phyloP scores from a whole-genome alignment of 129 eudicot genomes.

The Pseudognaphalium luteoalbum region DNA sequence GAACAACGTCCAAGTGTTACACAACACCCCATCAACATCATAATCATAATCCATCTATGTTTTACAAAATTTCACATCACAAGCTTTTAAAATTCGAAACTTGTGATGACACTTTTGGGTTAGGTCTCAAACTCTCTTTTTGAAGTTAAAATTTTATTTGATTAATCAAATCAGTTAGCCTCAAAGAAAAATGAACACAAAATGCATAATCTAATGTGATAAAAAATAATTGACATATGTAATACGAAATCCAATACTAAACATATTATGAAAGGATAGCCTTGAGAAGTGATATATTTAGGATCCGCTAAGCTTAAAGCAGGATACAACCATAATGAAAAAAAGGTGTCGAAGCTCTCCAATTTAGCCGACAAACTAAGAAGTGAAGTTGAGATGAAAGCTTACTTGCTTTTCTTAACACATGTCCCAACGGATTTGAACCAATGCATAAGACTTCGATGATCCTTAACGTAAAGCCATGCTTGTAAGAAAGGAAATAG shows the following conservation, averaged over 20 bases:
- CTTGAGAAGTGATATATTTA: background rate
- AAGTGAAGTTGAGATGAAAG: constrained; percentile 8
- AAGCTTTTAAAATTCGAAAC: background rate
- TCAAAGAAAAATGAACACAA: background rate
- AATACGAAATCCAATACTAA: background rate
- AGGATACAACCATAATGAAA: background rate
- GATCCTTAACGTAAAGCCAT: constrained; percentile 98
- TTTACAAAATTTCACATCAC: background rate
- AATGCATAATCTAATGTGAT: background rate
- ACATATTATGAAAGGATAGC: background rate
- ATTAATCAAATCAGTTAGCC: background rate
- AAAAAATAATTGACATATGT: background rate
- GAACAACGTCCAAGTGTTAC: background rate
- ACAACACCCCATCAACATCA: background rate
- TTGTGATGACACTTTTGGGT: background rate
- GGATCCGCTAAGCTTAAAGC: background rate
- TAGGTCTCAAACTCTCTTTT: background rate
- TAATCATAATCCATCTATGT: background rate
- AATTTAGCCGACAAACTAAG: background rate
- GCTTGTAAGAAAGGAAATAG: constrained; percentile 93
- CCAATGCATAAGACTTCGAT: constrained; percentile 78
- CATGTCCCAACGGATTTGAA: constrained; percentile 69
- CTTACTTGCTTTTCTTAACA: constrained; percentile 43
- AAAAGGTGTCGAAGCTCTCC: background rate
- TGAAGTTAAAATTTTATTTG: background rate